Percentiles rank a stretch among this genome's conserved stretches.
Evolutionary conservation across 2,329 filamentous ascomycete genomes (phyloP).

Genomic region (Penicillium sp.): DNA sequence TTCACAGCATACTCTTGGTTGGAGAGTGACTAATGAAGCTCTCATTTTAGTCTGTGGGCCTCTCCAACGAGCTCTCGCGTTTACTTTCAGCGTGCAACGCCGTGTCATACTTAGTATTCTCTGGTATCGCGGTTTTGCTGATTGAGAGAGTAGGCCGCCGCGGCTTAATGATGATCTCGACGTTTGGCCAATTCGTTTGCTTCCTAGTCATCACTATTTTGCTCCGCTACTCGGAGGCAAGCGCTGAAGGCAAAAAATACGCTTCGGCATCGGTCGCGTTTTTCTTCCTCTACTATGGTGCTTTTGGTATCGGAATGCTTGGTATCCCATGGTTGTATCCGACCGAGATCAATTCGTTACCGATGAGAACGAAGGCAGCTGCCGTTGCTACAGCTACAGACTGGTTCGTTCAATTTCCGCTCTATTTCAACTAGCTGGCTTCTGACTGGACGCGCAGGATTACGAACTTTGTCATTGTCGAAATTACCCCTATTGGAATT

Average conservation of each 20-base stretch:
- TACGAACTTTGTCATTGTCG: conserved; percentile 36
- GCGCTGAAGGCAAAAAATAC: not conserved
- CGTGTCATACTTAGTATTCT: conserved; percentile 48
- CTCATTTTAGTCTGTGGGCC: too few relatives aligned
- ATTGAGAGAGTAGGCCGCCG: conserved; percentile 51
- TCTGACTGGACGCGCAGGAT: too few relatives aligned
- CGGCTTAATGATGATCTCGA: conserved; percentile 50
- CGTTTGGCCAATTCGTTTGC: conserved; percentile 50
- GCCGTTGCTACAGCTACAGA: conserved; percentile 51
- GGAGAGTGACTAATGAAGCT: too few relatives aligned
- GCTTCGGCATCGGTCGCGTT: conserved; percentile 10
- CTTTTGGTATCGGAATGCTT: conserved; percentile 26
- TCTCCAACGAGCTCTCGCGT: too few relatives aligned
- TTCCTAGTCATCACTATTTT: conserved; percentile 51
- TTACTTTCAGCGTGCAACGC: conserved; percentile 50
- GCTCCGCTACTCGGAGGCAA: conserved; percentile 26
- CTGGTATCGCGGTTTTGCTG: conserved; percentile 43
- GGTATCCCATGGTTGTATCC: conserved; percentile 34
- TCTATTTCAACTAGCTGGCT: too few relatives aligned
- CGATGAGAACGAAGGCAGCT: conserved; percentile 50
- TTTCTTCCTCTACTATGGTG: conserved; percentile 8
- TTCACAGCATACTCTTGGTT: too few relatives aligned
- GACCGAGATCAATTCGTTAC: conserved; percentile 50
- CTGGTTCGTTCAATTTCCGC: too few relatives aligned
- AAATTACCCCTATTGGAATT: conserved; percentile 48